phyloP scores from a whole-genome alignment of 345 rosid genomes.

The Camelina neglecta region DNA sequence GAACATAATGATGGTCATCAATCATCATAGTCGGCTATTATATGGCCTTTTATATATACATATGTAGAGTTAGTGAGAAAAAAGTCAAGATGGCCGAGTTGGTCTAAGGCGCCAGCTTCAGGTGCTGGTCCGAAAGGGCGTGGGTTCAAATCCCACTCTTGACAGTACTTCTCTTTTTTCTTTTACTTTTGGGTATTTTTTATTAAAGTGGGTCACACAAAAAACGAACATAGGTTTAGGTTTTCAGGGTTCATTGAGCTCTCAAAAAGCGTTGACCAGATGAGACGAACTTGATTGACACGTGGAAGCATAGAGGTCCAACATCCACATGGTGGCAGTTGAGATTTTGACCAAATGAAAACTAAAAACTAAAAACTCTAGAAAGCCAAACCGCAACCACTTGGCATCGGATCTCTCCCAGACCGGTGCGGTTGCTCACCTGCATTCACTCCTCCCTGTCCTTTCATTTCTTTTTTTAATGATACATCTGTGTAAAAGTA shows the following conservation, averaged over 20 bases:
- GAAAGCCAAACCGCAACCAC: constrained; percentile 23
- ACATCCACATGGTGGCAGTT: constrained; percentile 44
- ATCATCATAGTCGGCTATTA: background rate
- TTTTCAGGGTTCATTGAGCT: background rate
- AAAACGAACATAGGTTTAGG: background rate
- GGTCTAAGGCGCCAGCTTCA: constrained; percentile 95
- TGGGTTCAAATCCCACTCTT: constrained; percentile 95
- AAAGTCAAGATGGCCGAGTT: constrained; percentile 93
- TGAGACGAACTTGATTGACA: background rate
- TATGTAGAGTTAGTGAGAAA: too few relatives aligned
- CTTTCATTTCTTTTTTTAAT: constrained; percentile 3
- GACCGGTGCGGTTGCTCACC: constrained; percentile 46
- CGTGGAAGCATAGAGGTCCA: background rate
- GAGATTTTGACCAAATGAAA: constrained; percentile 30
- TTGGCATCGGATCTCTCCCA: constrained; percentile 10
- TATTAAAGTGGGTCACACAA: background rate
- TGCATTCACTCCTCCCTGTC: constrained; percentile 34
- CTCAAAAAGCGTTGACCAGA: constrained; percentile 11
- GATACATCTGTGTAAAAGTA: background rate
- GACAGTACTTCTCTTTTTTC: constrained; percentile 42
- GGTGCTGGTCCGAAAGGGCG: constrained; percentile 91
- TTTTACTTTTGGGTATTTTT: background rate
- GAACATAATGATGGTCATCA: background rate
- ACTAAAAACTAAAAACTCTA: background rate
- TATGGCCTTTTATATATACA: background rate